A percentile compares a stretch with the other conserved stretches of the same genome.
Evolutionary conservation across 495 filamentous ascomycete genomes (phyloP).

Genomic region (Aspergillus olivimuriae): DNA sequence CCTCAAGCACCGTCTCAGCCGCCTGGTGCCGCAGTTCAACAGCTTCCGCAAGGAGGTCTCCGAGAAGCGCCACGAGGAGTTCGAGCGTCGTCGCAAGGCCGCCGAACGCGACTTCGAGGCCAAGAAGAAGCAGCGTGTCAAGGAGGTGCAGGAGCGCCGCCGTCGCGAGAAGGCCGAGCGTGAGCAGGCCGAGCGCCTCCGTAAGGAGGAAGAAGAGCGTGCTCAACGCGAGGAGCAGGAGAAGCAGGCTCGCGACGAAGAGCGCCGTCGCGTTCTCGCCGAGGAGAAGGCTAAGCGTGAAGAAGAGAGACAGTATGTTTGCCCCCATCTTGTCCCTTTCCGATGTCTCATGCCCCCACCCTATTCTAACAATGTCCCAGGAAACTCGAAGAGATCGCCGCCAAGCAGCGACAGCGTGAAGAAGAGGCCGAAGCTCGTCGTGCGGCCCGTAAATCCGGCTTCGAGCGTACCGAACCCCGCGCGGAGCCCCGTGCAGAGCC

Average conservation of each 20-base stretch:
- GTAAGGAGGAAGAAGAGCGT: conserved; percentile 80
- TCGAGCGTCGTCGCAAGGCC: conserved; percentile 83
- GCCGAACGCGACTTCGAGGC: conserved; percentile 85
- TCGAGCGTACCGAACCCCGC: conserved; percentile 8
- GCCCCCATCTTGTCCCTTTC: not conserved
- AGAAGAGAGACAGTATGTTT: conserved; percentile 67
- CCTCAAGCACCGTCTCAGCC: conserved; percentile 82
- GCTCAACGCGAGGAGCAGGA: conserved; percentile 75
- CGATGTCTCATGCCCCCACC: conserved; percentile 1
- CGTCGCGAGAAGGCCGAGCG: conserved; percentile 69
- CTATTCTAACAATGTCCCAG: conserved; percentile 28
- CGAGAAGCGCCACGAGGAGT: conserved; percentile 85
- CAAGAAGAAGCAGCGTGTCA: conserved; percentile 78
- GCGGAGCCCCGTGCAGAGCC: conserved; percentile 31
- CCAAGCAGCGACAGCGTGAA: conserved; percentile 60
- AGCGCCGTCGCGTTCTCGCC: conserved; percentile 51
- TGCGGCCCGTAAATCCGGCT: conserved; percentile 12
- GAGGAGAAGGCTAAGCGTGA: conserved; percentile 77
- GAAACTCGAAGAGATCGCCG: conserved; percentile 60
- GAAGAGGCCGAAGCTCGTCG: conserved; percentile 60
- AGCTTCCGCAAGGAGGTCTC: conserved; percentile 71
- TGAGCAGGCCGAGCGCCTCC: conserved; percentile 69
- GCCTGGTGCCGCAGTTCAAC: conserved; percentile 76
- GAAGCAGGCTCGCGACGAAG: conserved; percentile 66
- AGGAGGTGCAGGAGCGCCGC: conserved; percentile 71